Base-by-base conservation (phyloP, 2,329 filamentous ascomycete genomes). In the Trichophyton simii region DNA sequence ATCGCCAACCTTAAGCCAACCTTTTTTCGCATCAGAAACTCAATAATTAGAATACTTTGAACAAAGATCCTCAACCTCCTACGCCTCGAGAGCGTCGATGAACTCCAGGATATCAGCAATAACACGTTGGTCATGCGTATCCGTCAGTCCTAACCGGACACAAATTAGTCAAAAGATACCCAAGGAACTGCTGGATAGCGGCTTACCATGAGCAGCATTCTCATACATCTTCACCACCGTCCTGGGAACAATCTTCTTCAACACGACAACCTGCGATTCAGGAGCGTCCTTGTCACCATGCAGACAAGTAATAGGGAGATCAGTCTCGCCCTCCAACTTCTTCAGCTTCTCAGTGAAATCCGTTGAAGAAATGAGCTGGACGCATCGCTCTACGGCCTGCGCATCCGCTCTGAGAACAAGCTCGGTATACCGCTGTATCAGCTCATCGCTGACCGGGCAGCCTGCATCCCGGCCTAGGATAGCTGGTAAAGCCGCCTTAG, bases 271-370 rank as follows among this genome's bases (percentile, higher is more conserved):
- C 34, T 62, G 68, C 8, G 65, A 65, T 52, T 69, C 66, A 52
- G 65, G 65, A 3, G 69, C 66, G 63, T 71, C 70, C 41, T 63
- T 64, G 60, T 69, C 67, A 0, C 68, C 69, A 64, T 72, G 69
- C 15, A 71, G 58, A 42, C 69, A 67, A 58, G 68, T 64, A 13
- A 70, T 38, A 28, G 63, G 65, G 5, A 69, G 28, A 41, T 67
- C 59, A 3, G 48, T 63, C 3, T 63, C 58, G 8, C 62, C 38
- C n/a, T 57, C 59, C 15, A 68, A 57, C 44, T 60, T 64, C 60
- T 62, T 64, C 60, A 67, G 55, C 22, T 67, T 64, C 18, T 68
- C 65, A 0, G 65, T 67, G 60, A 71, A 69, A 62, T 70, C 67
- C 34, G 61, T 66, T 8, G 61, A 60, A 9, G 63, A 66, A 59